These are phyloP conservation scores for Trichosporon inkin DNA, from an alignment of 1,284 basidiomycete genomes.

Conservation along the genomic window DNA sequence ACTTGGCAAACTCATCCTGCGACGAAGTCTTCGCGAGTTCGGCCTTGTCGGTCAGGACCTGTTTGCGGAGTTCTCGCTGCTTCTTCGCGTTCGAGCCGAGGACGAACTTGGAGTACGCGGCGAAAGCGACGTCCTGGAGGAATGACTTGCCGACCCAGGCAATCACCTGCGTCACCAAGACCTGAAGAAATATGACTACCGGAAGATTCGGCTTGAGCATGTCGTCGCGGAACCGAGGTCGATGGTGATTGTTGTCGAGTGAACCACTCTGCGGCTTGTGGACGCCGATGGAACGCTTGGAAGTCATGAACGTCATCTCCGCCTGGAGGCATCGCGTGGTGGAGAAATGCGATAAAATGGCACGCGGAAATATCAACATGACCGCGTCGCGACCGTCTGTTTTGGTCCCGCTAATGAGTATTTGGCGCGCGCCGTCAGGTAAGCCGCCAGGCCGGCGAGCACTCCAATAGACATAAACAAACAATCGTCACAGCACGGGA, in stretches of 20 bases:
- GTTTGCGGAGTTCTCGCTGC: constrained; percentile 67
- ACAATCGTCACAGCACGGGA: constrained; percentile 3
- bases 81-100: constrained; percentile 56
- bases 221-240: not conserved
- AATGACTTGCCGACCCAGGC: constrained; percentile 82
- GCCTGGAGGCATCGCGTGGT: not conserved
- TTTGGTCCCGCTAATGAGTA: constrained; percentile 6
- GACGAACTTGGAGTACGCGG: constrained; percentile 64
- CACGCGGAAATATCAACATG: not conserved
- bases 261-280: not conserved
- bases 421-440: not conserved
- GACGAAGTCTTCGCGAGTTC: constrained; percentile 85
- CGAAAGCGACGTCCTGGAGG: constrained; percentile 69
- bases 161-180: constrained; percentile 73
- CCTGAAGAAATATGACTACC: constrained; percentile 71
- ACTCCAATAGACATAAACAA: constrained; percentile 8
- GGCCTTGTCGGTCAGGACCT: constrained; percentile 72
- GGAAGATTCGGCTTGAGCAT: constrained; percentile 56
- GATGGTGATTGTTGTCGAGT: not conserved
- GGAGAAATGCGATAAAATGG: not conserved
- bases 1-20: constrained; percentile 97
- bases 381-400: not conserved
- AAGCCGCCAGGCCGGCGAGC: not conserved
- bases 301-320: not conserved
- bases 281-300: not conserved